Evolutionary conservation across 2,329 filamentous ascomycete species (phyloP), one percentile per base, ranked within the genome.

Genomic region (Gaeumannomyces tritici): DNA sequence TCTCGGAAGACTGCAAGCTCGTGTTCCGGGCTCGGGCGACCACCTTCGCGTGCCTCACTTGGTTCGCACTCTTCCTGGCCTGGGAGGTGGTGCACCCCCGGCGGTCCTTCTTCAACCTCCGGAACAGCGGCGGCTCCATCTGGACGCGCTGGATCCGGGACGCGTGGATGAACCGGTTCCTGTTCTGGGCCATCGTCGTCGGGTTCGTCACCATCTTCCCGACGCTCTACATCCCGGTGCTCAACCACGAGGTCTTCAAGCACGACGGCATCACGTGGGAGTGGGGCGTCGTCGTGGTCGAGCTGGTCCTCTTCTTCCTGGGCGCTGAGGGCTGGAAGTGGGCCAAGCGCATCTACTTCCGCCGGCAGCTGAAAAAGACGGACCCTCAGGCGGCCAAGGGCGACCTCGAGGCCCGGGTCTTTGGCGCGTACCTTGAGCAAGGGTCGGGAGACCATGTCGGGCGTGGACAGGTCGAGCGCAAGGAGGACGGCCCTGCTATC

Each of bases 41-140:
- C 2, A 85, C 82, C 27, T 89, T 89, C 67, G 84, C 84, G 29
- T 86, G 81, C 65, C 76, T 89, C 63, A 88, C 85, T 2, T 89
- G 85, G 85, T 85, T 83, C 64, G 83, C 85, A 0, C 78, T 88
- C 31, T 86, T 89, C 75, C 77, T 87, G n/a, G 86, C 86, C 0
- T 89, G 86, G 86, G 84, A 89, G 68, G 84, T 87, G 77, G 79
- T 87, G 62, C 78, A 86, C 65, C 79, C 86, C 73, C 82, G 85
- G 33, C 81, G 83, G 58, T 83, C 80, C 26, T 86, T 89, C 75
- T 89, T 89, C 78, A 77, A 79, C 66, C 85, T 88, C 81, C 79
- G 86, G 65, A 33, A 51, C 9, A 57, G 55, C 11, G 47, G 33
- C 11, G 74, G 75, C 29, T 80, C 79, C 18, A 80, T 82, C 67